phyloP scores from a whole-genome alignment of 2,329 filamentous ascomycete genomes.

The Ceratocystis alfenasii region DNA sequence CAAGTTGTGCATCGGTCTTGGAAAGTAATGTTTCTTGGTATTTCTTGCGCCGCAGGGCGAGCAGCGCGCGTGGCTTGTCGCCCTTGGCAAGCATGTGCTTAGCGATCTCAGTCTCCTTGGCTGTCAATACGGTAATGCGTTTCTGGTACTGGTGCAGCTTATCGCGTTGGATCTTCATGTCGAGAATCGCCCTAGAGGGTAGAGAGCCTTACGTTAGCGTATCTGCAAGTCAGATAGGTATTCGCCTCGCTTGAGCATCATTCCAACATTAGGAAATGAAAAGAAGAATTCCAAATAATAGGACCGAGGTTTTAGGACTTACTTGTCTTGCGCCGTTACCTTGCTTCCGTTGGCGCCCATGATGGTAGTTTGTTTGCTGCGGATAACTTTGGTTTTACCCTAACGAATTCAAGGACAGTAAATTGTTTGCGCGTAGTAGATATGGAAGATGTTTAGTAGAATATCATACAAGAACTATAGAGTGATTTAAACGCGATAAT shows the following conservation, averaged over 20 bases:
- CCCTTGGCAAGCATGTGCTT: slow-evolving; percentile 66
- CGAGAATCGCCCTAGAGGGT: slow-evolving; percentile 69
- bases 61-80: slow-evolving; percentile 69
- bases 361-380: slow-evolving; percentile 8
- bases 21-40: slow-evolving; percentile 83
- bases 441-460: neutral
- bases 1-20: slow-evolving; percentile 89
- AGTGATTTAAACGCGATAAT: neutral
- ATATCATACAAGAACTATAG: neutral
- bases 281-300: neutral
- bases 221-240: neutral
- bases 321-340: slow-evolving; percentile 74
- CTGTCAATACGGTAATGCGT: slow-evolving; percentile 73
- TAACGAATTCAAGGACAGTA: neutral
- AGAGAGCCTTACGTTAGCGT: neutral
- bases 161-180: slow-evolving; percentile 95
- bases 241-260: neutral
- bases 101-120: slow-evolving; percentile 77
- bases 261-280: too few species aligned
- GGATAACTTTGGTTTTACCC: neutral
- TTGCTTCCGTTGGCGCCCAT: slow-evolving; percentile 48
- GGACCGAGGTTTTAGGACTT: slow-evolving; percentile 27
- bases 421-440: neutral
- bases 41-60: slow-evolving; percentile 87
- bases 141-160: slow-evolving; percentile 93